Base-by-base conservation (phyloP, 2,329 filamentous ascomycete genomes). In the Pseudocercospora fuligena region DNA sequence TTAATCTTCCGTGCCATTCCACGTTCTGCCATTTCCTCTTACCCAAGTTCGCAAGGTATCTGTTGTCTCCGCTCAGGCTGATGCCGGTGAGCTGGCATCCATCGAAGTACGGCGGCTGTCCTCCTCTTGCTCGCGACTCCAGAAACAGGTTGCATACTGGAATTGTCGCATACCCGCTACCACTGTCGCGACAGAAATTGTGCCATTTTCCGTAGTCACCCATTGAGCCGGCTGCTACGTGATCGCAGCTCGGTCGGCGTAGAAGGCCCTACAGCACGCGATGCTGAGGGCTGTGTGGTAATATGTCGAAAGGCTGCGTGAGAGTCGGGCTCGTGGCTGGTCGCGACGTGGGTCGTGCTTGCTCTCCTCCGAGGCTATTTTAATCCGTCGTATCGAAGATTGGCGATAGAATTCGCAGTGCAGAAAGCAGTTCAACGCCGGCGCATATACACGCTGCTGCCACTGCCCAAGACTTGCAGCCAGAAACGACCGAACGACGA, bases 11-110 rank as follows among this genome's bases (percentile, higher is more conserved):
- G 33, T 60, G 29, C 8, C 40, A 25, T 36, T 23, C 6, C 19
- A 1, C 21, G 6, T 60, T 62, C 62, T 23, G 60, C 56, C 33
- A 23, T 11, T 5, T 51, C 16, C 11, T 83, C 88, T 74, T 80
- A 92, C 91, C 95, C 72, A 99, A 78, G 77, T 99, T 99, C 40
- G 90, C 91, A 46, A 99, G 82, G 74, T 91, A 81, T 70, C 86
- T 83, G 62, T 58, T 82, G 25, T 66, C 87, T 73, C 84, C 84
- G 71, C 88, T 88, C 70, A 97, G 82, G 8, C 86, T 75, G 72
- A 98, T 95, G 70, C 94, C 94, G 29, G 73, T 86, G 72, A 98
- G 83, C 65, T 88, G 80, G 79, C 94, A 98, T 70, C 91, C 91
- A 67, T 83, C 66, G 43, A 61, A 67, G 51, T 66, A 70, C 21